These are phyloP conservation scores for Fusarium solani-melongenae DNA, from an alignment of 2,329 filamentous ascomycete species.

Conservation along the genomic window DNA sequence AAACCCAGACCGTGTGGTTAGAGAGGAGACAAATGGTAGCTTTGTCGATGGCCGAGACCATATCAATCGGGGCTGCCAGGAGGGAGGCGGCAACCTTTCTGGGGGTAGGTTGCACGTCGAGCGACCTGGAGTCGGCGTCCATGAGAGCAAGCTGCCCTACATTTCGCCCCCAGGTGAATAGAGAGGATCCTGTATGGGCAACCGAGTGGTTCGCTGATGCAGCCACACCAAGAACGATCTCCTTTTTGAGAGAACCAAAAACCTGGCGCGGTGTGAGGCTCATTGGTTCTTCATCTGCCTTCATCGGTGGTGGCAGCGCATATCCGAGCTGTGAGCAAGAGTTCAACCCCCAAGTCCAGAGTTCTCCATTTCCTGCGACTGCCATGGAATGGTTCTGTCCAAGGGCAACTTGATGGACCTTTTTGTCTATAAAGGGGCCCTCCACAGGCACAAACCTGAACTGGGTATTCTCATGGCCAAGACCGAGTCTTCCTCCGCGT, in stretches of 20 bases:
- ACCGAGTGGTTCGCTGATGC: conserved; percentile 94
- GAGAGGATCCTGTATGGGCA: conserved; percentile 80
- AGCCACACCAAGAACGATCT: conserved; percentile 82
- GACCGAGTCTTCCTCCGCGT: conserved; percentile 86
- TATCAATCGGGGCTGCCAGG: conserved; percentile 72
- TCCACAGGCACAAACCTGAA: conserved; percentile 89
- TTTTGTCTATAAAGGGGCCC: conserved; percentile 78
- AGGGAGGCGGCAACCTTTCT: conserved; percentile 90
- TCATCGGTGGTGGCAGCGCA: conserved; percentile 71
- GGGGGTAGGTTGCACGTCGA: conserved; percentile 84
- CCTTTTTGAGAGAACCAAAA: conserved; percentile 90
- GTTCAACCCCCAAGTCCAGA: conserved; percentile 96
- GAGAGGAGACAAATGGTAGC: conserved; percentile 88
- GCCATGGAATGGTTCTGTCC: conserved; percentile 94
- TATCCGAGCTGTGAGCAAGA: conserved; percentile 89
- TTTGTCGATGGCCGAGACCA: conserved; percentile 88
- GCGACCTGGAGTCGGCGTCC: conserved; percentile 91
- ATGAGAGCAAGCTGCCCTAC: conserved; percentile 93
- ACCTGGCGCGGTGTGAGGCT: conserved; percentile 87
- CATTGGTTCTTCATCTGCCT: conserved; percentile 84
- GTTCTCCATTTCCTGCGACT: conserved; percentile 84
- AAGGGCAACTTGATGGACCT: conserved; percentile 80
- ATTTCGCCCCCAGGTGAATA: conserved; percentile 97
- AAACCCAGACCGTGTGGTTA: conserved; percentile 90
- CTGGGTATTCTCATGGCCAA: conserved; percentile 88